Conservation (phyloP, 1,139 yeast species). For the Candida tropicalis region DNA sequence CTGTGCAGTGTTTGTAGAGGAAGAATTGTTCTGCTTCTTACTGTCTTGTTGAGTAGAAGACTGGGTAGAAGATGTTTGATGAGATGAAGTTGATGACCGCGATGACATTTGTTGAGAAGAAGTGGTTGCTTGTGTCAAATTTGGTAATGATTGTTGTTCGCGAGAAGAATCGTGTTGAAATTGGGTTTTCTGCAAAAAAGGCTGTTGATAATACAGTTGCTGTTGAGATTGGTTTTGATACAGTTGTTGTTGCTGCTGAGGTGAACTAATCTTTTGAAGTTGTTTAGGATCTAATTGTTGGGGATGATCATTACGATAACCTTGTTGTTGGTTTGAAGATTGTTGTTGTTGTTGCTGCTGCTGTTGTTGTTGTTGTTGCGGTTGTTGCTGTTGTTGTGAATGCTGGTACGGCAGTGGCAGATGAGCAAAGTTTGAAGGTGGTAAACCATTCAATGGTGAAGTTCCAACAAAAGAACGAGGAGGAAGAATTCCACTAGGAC, state of each 20-base stretch:
- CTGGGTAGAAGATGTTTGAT: background rate
- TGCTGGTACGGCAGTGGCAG: slow-evolving; percentile 11
- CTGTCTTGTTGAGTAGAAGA: slow-evolving; percentile 4
- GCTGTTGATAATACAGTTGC: slow-evolving; percentile 19
- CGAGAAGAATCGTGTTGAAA: slow-evolving; percentile 17
- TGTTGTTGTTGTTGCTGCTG: slow-evolving; percentile 13
- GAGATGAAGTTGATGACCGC: slow-evolving; percentile 5
- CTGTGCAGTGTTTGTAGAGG: slow-evolving; percentile 17
- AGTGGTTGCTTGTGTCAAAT: background rate
- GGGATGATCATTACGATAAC: slow-evolving; percentile 15
- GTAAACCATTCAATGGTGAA: slow-evolving; percentile 11
- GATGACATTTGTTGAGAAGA: slow-evolving; percentile 10
- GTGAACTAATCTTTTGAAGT: slow-evolving; percentile 18
- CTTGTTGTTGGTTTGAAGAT: slow-evolving; percentile 12
- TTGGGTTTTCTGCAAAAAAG: slow-evolving; percentile 10
- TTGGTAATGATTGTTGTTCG: slow-evolving; percentile 13
- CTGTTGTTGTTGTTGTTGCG: slow-evolving; percentile 12
- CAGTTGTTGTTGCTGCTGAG: slow-evolving; percentile 17
- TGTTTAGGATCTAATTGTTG: slow-evolving; percentile 19
- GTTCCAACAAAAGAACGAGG: slow-evolving; percentile 12
- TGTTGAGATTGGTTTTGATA: slow-evolving; percentile 11
- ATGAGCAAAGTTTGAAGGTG: slow-evolving; percentile 16
- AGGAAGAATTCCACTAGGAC: slow-evolving; percentile 11
- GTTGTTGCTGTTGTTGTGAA: slow-evolving; percentile 13
- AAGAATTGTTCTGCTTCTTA: slow-evolving; percentile 13